Percentiles rank a stretch among this genome's conserved stretches.
These are phyloP conservation scores for Crithidia mellificae DNA, from an alignment of 208 protist species.

Conservation along the genomic window DNA sequence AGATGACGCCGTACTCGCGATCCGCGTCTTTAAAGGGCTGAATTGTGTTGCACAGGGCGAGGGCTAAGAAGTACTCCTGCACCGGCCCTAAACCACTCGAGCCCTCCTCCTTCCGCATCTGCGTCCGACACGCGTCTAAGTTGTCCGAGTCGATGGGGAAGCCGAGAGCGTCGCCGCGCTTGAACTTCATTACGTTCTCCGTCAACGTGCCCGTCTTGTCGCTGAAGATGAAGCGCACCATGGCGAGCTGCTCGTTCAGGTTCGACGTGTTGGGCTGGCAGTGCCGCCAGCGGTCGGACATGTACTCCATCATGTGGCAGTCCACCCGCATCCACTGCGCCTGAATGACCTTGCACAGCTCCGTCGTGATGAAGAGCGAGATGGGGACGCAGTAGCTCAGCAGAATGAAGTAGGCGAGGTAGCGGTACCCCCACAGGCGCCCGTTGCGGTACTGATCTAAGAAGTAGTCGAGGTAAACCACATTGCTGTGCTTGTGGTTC, in stretches of 20 bases:
- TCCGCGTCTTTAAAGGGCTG: conserved; percentile 71
- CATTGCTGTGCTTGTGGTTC: conserved; percentile 45
- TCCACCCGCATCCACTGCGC: conserved; percentile 88
- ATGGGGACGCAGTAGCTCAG: conserved; percentile 92
- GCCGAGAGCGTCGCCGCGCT: conserved; percentile 70
- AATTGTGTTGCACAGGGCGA: conserved; percentile 89
- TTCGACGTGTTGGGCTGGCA: conserved; percentile 90
- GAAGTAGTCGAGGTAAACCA: conserved; percentile 77
- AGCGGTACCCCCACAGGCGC: conserved; percentile 67
- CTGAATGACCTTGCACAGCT: conserved; percentile 92
- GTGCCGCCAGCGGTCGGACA: conserved; percentile 59
- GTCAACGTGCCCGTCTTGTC: conserved; percentile 94
- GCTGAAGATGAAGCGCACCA: conserved; percentile 90
- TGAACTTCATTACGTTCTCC: conserved; percentile 92
- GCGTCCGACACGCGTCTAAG: conserved; percentile 22
- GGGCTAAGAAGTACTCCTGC: conserved; percentile 74
- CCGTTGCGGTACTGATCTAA: conserved; percentile 40
- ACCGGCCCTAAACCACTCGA: conserved; percentile 30
- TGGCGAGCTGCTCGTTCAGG: conserved; percentile 91
- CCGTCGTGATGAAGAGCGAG: conserved; percentile 92
- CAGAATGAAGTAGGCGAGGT: conserved; percentile 91
- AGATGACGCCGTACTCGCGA: conserved; percentile 47
- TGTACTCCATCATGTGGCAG: conserved; percentile 82
- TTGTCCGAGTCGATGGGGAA: conserved; percentile 55
- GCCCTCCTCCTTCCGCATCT: conserved; percentile 32